These are phyloP conservation scores for Jatropha curcas DNA, from an alignment of 345 rosid genomes.

Conservation along the genomic window DNA sequence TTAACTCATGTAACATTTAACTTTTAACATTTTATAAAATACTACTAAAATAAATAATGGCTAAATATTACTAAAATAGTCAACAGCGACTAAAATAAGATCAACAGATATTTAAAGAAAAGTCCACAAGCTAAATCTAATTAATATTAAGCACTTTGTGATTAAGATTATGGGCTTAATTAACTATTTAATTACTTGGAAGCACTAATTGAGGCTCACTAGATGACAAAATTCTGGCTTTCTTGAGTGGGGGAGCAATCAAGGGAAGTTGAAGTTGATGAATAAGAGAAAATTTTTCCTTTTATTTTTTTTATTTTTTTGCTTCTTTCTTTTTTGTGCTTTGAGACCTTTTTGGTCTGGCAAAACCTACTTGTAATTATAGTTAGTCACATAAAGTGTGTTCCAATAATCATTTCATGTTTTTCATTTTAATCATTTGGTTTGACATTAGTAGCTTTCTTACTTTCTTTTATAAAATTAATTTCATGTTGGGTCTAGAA, in stretches of 20 bases:
- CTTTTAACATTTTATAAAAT: too few species aligned
- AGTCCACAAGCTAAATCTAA: too few species aligned
- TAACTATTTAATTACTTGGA: too few species aligned
- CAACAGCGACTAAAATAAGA: too few species aligned
- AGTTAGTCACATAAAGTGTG: slow-evolving; percentile 7
- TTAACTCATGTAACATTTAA: too few species aligned
- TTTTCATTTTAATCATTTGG: slow-evolving; percentile 12
- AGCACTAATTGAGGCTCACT: background rate
- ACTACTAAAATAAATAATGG: too few species aligned
- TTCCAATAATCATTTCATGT: slow-evolving; percentile 1
- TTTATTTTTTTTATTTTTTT: background rate
- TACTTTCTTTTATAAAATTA: background rate
- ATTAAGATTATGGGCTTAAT: too few species aligned
- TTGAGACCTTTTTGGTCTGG: slow-evolving; percentile 3
- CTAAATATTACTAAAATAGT: too few species aligned
- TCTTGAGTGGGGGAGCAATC: background rate
- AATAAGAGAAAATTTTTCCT: background rate
- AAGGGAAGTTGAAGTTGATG: slow-evolving; percentile 2
- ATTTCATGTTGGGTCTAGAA: too few species aligned
- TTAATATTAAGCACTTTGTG: too few species aligned
- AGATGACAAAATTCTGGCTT: background rate
- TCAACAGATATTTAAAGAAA: too few species aligned
- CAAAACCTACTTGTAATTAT: slow-evolving; percentile 6
- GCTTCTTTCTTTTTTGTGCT: background rate
- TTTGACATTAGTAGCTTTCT: background rate